These are phyloP conservation scores for Penicillium capsulatum DNA, from an alignment of 2,329 filamentous ascomycete genomes.

Conservation along the genomic window DNA sequence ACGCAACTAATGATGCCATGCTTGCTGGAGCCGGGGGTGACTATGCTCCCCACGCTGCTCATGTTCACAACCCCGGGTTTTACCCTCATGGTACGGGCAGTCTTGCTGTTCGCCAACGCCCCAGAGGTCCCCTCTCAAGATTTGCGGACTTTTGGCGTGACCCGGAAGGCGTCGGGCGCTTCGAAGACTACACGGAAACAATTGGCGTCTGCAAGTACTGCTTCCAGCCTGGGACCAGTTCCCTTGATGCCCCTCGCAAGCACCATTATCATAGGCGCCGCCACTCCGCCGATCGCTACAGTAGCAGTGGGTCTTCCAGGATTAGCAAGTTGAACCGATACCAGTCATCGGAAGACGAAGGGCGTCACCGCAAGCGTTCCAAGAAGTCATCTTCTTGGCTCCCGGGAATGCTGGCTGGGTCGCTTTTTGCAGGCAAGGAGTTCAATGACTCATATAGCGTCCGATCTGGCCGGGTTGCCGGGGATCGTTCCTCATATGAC, in stretches of 20 bases:
- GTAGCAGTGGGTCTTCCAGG: slow-evolving; percentile 36
- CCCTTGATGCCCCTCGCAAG: slow-evolving; percentile 56
- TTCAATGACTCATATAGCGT: slow-evolving; percentile 60
- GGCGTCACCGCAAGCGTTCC: slow-evolving; percentile 44
- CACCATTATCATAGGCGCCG: slow-evolving; percentile 52
- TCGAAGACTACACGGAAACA: slow-evolving; percentile 64
- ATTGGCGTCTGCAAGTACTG: slow-evolving; percentile 63
- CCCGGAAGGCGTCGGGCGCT: slow-evolving; percentile 60
- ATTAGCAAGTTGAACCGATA: slow-evolving; percentile 60
- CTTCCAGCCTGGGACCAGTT: slow-evolving; percentile 57
- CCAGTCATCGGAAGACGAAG: slow-evolving; percentile 50
- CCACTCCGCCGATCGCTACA: slow-evolving; percentile 44
- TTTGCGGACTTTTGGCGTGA: slow-evolving; percentile 61
- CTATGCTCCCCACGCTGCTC: slow-evolving; percentile 37
- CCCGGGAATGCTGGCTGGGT: slow-evolving; percentile 53
- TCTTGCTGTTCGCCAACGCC: slow-evolving; percentile 50
- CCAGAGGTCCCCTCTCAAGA: slow-evolving; percentile 53
- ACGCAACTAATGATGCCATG: slow-evolving; percentile 38
- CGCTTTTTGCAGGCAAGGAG: slow-evolving; percentile 51
- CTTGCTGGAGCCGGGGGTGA: slow-evolving; percentile 36
- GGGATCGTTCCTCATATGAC: slow-evolving; percentile 28
- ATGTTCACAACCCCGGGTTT: slow-evolving; percentile 30
- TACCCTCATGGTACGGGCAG: slow-evolving; percentile 32
- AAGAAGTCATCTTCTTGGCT: slow-evolving; percentile 49
- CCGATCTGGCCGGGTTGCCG: slow-evolving; percentile 47